Conservation (phyloP, 352 stramenopile genomes). For the Globisporangium paroecandrum region DNA sequence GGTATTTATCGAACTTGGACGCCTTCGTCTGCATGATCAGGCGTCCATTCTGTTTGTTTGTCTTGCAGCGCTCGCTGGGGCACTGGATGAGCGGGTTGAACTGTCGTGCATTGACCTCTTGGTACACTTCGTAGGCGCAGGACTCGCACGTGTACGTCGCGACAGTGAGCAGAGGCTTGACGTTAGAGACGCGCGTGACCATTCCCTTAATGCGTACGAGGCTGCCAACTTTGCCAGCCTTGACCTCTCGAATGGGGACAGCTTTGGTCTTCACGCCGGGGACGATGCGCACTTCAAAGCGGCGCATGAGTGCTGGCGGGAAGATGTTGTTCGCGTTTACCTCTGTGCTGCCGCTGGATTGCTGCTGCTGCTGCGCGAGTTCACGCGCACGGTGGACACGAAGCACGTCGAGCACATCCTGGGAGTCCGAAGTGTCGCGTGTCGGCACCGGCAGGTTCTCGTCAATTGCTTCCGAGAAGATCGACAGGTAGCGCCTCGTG, state of each 20-base stretch:
- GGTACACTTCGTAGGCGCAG: conserved; percentile 97
- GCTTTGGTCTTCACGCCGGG: conserved; percentile 85
- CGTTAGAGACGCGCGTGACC: conserved; percentile 97
- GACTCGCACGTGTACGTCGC: conserved; percentile 98
- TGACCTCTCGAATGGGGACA: conserved; percentile 92
- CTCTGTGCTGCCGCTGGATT: conserved; percentile 23
- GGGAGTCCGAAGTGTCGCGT: conserved; percentile 68
- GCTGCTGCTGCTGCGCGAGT: conserved; percentile 50
- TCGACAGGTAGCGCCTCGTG: conserved; percentile 82
- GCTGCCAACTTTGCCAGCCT: conserved; percentile 92
- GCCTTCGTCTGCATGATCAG: conserved; percentile 96
- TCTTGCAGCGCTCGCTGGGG: conserved; percentile 85
- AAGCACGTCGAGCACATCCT: conserved; percentile 85
- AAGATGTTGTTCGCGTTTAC: conserved; percentile 70
- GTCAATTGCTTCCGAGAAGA: conserved; percentile 88
- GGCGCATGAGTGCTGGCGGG: conserved; percentile 89
- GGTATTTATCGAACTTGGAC: conserved; percentile 99
- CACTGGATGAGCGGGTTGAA: conserved; percentile 94
- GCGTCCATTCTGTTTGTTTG: conserved; percentile 71
- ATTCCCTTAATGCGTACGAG: conserved; percentile 97
- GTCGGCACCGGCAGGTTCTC: conserved; percentile 82
- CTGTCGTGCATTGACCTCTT: conserved; percentile 90
- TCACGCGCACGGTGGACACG: conserved; percentile 76
- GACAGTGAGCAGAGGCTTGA: conserved; percentile 96
- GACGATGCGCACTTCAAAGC: conserved; percentile 81